Evolutionary conservation across 2,329 filamentous ascomycete genomes (phyloP).

Genomic region (Hypoxylon sp.): DNA sequence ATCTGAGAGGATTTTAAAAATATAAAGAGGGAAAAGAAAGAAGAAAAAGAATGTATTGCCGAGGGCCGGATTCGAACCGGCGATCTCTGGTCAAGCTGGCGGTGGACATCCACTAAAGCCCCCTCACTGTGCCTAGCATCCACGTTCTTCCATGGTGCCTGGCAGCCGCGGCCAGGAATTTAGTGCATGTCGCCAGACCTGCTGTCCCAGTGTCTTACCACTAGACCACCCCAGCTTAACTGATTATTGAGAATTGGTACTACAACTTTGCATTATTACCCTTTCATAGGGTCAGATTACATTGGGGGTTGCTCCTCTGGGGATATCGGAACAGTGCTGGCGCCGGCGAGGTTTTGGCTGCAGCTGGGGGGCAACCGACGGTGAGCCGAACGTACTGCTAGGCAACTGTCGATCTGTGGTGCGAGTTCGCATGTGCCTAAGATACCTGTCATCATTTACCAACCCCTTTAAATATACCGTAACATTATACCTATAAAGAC

Average conservation of each 20-base stretch:
- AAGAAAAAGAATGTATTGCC: neutral
- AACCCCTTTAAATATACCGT: too few species aligned
- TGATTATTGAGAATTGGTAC: neutral
- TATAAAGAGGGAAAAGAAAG: neutral
- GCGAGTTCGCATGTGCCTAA: too few species aligned
- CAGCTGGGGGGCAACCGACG: neutral
- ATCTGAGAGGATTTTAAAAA: too few species aligned
- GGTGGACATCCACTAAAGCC: neutral
- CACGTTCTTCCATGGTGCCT: neutral
- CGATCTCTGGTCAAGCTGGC: neutral
- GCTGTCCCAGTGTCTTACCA: neutral
- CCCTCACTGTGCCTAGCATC: neutral
- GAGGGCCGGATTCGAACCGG: conserved; percentile 1
- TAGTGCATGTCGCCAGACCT: neutral
- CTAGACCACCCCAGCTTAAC: neutral
- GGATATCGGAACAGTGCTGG: neutral
- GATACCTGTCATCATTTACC: too few species aligned
- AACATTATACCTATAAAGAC: too few species aligned
- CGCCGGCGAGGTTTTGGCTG: neutral
- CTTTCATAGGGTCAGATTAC: neutral
- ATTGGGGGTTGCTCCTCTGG: neutral
- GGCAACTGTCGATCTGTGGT: neutral
- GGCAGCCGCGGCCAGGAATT: neutral
- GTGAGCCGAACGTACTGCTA: neutral
- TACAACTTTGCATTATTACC: neutral